Evolutionary conservation across 225 moss, liverwort and hornwort species (phyloP), one percentile per base, ranked within the genome.

Genomic region (Marchantia paleacea): DNA sequence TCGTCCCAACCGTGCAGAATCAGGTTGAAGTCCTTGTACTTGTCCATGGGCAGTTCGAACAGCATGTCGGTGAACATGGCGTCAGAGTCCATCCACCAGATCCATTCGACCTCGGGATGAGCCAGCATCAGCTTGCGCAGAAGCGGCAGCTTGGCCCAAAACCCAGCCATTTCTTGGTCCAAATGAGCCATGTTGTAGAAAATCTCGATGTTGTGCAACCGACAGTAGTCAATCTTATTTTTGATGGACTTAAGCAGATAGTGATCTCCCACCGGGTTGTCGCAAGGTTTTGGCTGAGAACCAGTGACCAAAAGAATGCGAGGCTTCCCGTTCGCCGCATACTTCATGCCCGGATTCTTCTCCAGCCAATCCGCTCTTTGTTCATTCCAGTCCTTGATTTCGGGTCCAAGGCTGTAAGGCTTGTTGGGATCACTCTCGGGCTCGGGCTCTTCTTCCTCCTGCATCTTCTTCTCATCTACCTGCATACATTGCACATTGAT

Each of bases 21-120:
- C 87, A 87, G 55, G 53, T 87, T 77, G 84, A 71, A 87, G n/a
- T 82, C 67, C 30, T 77, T 80, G 77, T 87, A 87, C 74, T 87
- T 87, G 4, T 87, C 82, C 28, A 87, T 72, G 0, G 87, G 87
- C 11, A 87, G 58, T 31, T 87, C 80, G 74, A 87, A 87, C 49
- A 87, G 14, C 84, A 87, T 87, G 47, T 87, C 87, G 3, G 87
- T 87, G 79, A 87, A 87, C 87, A 87, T 87, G 64, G 87, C 87
- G 48, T 87, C 87, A 60, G 84, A 84, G 77, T 87, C 87, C 87
- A 87, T 87, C 87, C 87, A 87, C 87, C 87, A 87, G 51, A 87
- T 87, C 87, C 87, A 87, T 22, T 87, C 87, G 73, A 87, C 87
- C 65, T 87, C 87, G 11, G 87, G 87, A 80, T 87, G 87, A 5